Percentiles rank a stretch among this genome's conserved stretches.
Evolutionary conservation across 2,329 filamentous ascomycete species (phyloP).

Genomic region (Pseudofabraea citricarpa): DNA sequence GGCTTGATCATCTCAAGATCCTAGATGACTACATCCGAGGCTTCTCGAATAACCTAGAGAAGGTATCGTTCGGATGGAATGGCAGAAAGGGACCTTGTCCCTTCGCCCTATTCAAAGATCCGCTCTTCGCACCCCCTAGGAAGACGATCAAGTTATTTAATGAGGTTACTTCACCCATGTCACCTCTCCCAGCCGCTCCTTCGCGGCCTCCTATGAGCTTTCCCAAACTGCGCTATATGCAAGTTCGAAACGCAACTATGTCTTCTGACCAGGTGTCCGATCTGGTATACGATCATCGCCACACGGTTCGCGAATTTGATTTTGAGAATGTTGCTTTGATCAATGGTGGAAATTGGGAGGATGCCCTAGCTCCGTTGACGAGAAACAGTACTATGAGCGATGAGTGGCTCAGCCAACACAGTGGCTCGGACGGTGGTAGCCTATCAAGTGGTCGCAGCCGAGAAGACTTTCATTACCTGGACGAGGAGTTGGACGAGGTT

Average conservation of each 20-base stretch:
- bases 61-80: constrained; percentile 74
- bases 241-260: constrained; percentile 68
- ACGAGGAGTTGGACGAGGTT: constrained; percentile 16
- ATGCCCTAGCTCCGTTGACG: constrained; percentile 70
- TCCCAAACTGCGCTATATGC: constrained; percentile 61
- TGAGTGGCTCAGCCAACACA: constrained; percentile 32
- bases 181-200: constrained; percentile 50
- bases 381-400: constrained; percentile 32
- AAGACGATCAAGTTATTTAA: constrained; percentile 55
- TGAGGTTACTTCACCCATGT: constrained; percentile 62
- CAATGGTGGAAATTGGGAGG: constrained; percentile 70
- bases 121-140: constrained; percentile 57
- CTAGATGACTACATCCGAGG: constrained; percentile 74
- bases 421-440: constrained; percentile 20
- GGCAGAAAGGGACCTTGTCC: constrained; percentile 70
- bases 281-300: constrained; percentile 63
- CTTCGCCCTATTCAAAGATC: constrained; percentile 58
- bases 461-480: constrained; percentile 17
- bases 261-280: constrained; percentile 65
- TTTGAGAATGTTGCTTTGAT: constrained; percentile 72
- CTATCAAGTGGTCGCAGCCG: constrained; percentile 17
- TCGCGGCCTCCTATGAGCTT: constrained; percentile 57
- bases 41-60: constrained; percentile 62
- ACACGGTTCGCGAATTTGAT: constrained; percentile 69
- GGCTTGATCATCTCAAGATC: constrained; percentile 69